These are phyloP conservation scores for Penicillium simplicissimum DNA, from an alignment of 495 filamentous ascomycete genomes.

Conservation along the genomic window DNA sequence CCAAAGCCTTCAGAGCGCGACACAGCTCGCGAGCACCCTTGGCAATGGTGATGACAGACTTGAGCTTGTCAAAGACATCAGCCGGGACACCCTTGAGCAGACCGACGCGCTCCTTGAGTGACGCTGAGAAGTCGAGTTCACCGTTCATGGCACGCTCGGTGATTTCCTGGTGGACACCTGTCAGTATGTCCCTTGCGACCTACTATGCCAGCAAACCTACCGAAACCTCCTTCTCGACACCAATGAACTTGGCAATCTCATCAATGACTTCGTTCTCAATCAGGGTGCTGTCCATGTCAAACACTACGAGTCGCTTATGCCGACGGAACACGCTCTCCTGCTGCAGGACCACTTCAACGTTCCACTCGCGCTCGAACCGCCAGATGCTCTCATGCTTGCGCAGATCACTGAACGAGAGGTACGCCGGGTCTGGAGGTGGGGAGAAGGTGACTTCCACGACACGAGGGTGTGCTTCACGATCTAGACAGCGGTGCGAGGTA, in stretches of 20 bases:
- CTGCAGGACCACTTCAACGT: constrained; percentile 78
- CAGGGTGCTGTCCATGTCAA: constrained; percentile 97
- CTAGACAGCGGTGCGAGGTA: constrained; percentile 71
- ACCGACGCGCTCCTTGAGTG: constrained; percentile 73
- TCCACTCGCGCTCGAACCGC: constrained; percentile 83
- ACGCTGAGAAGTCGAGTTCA: constrained; percentile 88
- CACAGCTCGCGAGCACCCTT: constrained; percentile 76
- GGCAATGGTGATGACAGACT: constrained; percentile 71
- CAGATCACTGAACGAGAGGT: constrained; percentile 66
- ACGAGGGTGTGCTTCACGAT: constrained; percentile 58
- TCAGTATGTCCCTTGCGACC: constrained; percentile 14
- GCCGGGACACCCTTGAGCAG: constrained; percentile 78
- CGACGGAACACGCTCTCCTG: constrained; percentile 68
- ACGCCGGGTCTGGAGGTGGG: constrained; percentile 64
- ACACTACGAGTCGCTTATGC: constrained; percentile 80
- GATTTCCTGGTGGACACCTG: constrained; percentile 55
- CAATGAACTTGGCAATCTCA: constrained; percentile 80
- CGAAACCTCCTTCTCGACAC: constrained; percentile 67
- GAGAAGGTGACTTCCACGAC: constrained; percentile 72
- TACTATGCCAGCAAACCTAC: constrained; percentile 33
- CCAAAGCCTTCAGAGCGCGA: constrained; percentile 67
- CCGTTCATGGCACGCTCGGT: constrained; percentile 94
- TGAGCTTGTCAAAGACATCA: constrained; percentile 77
- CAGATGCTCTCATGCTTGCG: constrained; percentile 78
- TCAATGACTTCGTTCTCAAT: constrained; percentile 98